Evolutionary conservation across 2,329 filamentous ascomycete genomes (phyloP).

Genomic region (Phialophora chinensis): DNA sequence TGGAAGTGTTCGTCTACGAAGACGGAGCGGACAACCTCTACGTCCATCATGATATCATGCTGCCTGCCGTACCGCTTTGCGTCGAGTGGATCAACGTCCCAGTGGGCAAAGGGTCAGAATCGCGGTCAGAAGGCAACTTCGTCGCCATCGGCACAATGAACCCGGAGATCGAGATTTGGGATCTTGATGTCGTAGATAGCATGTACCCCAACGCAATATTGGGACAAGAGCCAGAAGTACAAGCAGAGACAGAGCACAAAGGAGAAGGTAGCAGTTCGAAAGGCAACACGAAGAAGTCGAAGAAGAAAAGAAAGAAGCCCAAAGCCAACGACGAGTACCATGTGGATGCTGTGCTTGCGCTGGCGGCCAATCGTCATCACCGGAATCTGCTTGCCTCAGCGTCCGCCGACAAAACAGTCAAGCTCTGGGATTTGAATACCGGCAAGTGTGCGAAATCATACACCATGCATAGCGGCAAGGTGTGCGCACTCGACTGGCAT

Average conservation of each 20-base stretch:
- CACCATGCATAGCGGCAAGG: conserved; percentile 94
- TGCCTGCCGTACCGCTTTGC: conserved; percentile 92
- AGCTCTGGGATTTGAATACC: conserved; percentile 96
- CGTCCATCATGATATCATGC: conserved; percentile 99
- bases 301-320: conserved; percentile 88
- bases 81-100: conserved; percentile 94
- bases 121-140: conserved; percentile 79
- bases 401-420: conserved; percentile 95
- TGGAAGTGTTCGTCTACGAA: conserved; percentile 98
- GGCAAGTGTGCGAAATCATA: conserved; percentile 95
- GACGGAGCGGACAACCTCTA: conserved; percentile 95
- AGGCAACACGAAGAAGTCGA: conserved; percentile 67
- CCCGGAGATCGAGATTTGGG: conserved; percentile 98
- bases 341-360: conserved; percentile 88
- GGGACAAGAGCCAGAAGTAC: conserved; percentile 68
- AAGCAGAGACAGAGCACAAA: conserved; percentile 53
- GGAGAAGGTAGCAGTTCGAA: conserved; percentile 27
- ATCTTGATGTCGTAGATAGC: conserved; percentile 92
- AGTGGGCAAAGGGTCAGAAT: conserved; percentile 73
- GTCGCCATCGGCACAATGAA: conserved; percentile 97
- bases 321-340: conserved; percentile 92
- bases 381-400: conserved; percentile 92
- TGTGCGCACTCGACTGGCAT: conserved; percentile 96
- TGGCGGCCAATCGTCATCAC: conserved; percentile 91
- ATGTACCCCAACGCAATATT: conserved; percentile 98